Conservation (phyloP, 768 basidiomycete genomes). For the Rhodotorula graminis region DNA sequence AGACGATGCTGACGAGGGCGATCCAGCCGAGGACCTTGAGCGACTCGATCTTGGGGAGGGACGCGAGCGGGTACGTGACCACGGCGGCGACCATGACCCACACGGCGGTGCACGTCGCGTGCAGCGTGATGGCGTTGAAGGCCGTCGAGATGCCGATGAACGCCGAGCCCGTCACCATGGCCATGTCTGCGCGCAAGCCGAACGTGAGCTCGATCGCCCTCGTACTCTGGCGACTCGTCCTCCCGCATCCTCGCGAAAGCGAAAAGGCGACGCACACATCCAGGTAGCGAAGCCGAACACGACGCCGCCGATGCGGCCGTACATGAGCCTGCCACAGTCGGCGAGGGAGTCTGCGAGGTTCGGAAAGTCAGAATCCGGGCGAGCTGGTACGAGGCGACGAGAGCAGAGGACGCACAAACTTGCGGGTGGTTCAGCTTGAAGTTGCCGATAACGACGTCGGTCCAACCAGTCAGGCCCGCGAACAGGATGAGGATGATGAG, state of each 20-base stretch:
- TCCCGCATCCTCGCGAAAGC: neutral
- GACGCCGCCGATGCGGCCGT: constrained; percentile 20
- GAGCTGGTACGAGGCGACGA: neutral
- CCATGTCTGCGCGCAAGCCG: constrained; percentile 6
- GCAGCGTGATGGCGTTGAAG: constrained; percentile 46
- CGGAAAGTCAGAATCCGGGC: neutral
- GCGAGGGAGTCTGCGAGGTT: constrained; percentile 14
- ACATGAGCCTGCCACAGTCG: constrained; percentile 24
- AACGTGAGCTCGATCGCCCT: neutral
- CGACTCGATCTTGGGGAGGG: constrained; percentile 45
- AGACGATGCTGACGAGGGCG: constrained; percentile 37
- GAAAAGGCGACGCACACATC: constrained; percentile 4
- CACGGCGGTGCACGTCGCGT: constrained; percentile 48
- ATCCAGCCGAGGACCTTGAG: constrained; percentile 45
- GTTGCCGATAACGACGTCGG: constrained; percentile 1
- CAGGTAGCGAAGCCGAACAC: constrained; percentile 22
- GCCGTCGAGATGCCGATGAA: constrained; percentile 47
- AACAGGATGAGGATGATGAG: constrained; percentile 19
- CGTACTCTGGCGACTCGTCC: neutral
- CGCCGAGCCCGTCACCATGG: constrained; percentile 42
- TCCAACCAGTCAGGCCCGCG: neutral
- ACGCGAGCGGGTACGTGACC: constrained; percentile 39
- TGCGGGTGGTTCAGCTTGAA: constrained; percentile 31
- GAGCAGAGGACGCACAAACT: constrained; percentile 17
- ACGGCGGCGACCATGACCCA: constrained; percentile 46